Conservation (phyloP, 345 rosid genomes). For the Arabidopsis arenosa region DNA sequence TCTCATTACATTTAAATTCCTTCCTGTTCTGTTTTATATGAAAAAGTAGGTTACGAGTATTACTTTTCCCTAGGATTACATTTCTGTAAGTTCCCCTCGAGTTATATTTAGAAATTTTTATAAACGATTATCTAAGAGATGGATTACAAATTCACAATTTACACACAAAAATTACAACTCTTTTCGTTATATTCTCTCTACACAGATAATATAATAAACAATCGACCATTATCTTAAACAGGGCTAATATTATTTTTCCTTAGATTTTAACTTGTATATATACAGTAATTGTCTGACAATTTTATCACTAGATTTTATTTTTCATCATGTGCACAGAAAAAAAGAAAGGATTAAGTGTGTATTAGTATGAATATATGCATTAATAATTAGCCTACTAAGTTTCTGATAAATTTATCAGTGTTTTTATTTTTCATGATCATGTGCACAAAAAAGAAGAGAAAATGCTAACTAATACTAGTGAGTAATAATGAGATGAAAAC, state of each 20-base stretch:
- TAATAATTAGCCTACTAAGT: not conserved
- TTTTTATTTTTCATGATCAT: constrained; percentile 28
- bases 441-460: constrained; percentile 18
- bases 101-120: not conserved
- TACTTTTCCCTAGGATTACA: not conserved
- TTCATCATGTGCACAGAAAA: constrained; percentile 32
- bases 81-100: not conserved
- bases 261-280: not conserved
- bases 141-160: not conserved
- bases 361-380: too few relatives aligned
- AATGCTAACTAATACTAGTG: constrained; percentile 9
- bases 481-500: constrained; percentile 24
- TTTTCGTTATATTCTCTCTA: not conserved
- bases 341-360: not conserved
- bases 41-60: not conserved
- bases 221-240: not conserved
- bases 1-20: not conserved
- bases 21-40: not conserved
- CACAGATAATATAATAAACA: not conserved
- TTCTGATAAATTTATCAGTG: constrained; percentile 33
- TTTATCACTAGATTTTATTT: constrained; percentile 9
- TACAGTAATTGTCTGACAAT: not conserved
- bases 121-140: not conserved
- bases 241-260: not conserved
- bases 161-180: not conserved